Base-by-base conservation (phyloP, 1,284 basidiomycete genomes). In the Tylopilus microsporus region DNA sequence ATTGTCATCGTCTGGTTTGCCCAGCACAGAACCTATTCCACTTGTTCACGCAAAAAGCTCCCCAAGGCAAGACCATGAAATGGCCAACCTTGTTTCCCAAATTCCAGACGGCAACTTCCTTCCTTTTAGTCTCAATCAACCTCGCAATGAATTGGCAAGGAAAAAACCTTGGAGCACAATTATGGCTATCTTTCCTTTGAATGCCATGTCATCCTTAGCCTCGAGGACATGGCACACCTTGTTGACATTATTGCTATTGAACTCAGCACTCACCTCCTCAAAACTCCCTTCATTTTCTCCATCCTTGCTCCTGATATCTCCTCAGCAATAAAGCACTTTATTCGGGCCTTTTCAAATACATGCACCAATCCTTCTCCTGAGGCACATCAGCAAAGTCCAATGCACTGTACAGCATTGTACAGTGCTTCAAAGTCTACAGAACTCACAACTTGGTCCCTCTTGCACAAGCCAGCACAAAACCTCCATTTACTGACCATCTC, bases 241-340 rank as follows among this genome's bases (percentile, higher is more conserved):
- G 84, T 92, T 19, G 79, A 83, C 51, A 83, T 86, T 56, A 77
- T 93, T 43, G 82, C 85, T 43, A 79, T 82, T 59, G 91, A 92
- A 75, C 79, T 94, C 52, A 80, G 79, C 61, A 79, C 82, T 56
- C 80, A 91, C 68, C 91, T 88, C 52, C 81, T 95, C 60, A 87
- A 87, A 34, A 93, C 91, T 3, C 93, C 93, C 15, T 86, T 95
- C 74, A 85, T 96, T 61, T 94, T 96, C 76, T 91, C 89, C 34
- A 86, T 85, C 36, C 84, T 89, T 64, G 92, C 92, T 25, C 83
- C 96, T 59, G 92, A 95, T 67, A 79, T 94, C 45, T 78, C 85
- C 9, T 77, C 82, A 30, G 82, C 85, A 46, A 85, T 92, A 64
- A 86, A 82, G 64, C 77, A 86, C 56, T 80, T 96, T 50, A 87